phyloP scores from a whole-genome alignment of 257 asterid genomes.

The Asclepias syriaca region DNA sequence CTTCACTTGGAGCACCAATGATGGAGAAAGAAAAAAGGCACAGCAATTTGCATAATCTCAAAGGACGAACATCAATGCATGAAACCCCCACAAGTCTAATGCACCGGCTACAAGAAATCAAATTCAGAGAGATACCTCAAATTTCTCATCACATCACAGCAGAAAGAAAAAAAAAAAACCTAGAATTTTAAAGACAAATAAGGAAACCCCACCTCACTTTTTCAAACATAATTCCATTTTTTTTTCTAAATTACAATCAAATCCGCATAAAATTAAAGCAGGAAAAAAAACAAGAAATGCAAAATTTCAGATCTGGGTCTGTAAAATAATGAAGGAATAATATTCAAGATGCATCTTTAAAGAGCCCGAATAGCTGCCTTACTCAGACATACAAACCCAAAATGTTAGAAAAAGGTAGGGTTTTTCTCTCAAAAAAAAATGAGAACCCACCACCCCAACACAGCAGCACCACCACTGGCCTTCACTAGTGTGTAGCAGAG shows the following conservation, averaged over 20 bases:
- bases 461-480: conserved; percentile 16
- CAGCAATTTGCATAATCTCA: not conserved
- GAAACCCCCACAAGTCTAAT: no score
- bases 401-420: conserved; percentile 18
- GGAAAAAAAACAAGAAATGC: not conserved
- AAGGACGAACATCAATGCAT: not conserved
- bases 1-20: not conserved
- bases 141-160: not conserved
- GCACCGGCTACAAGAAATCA: not conserved
- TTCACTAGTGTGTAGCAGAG: conserved; percentile 7
- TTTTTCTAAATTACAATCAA: not conserved
- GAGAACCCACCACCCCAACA: not conserved
- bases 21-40: not conserved
- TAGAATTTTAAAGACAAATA: not conserved
- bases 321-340: not conserved
- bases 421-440: conserved; percentile 3
- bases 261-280: not conserved
- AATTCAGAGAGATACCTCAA: not conserved
- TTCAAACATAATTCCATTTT: not conserved
- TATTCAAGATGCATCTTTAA: conserved; percentile 11
- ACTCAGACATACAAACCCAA: conserved; percentile 4
- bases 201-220: not conserved
- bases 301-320: conserved; percentile 17
- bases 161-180: not conserved
- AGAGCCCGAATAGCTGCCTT: conserved; percentile 11